A percentile compares a stretch with the other conserved stretches of the same genome.
Evolutionary conservation across 768 basidiomycete genomes (phyloP).

Genomic region (Cyclocybe cylindracea): DNA sequence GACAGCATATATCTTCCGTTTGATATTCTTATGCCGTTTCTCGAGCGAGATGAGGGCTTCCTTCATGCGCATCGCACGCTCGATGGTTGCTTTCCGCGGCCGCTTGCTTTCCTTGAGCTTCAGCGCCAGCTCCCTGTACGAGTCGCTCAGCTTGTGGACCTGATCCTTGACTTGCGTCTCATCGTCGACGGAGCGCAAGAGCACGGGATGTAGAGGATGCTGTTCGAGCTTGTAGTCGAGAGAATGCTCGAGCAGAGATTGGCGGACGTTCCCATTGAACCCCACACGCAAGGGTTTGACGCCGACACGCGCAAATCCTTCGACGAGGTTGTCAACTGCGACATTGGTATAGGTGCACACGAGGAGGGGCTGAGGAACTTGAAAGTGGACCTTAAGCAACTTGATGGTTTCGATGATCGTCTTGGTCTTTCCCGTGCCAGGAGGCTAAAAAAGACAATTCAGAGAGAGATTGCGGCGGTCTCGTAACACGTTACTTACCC

Average conservation of each 20-base stretch:
- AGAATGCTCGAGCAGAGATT: conserved; percentile 55
- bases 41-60: conserved; percentile 26
- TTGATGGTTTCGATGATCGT: conserved; percentile 87
- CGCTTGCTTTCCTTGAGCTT: conserved; percentile 13
- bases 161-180: conserved; percentile 24
- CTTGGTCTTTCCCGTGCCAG: conserved; percentile 91
- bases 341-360: conserved; percentile 96
- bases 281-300: conserved; percentile 81
- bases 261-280: conserved; percentile 56
- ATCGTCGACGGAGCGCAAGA: conserved; percentile 43
- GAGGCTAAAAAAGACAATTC: conserved; percentile 55
- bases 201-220: conserved; percentile 55
- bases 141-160: conserved; percentile 14
- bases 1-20: conserved; percentile 50
- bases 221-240: conserved; percentile 62
- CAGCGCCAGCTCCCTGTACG: conserved; percentile 15
- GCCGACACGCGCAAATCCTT: conserved; percentile 61
- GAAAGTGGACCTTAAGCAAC: conserved; percentile 80
- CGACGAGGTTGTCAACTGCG: conserved; percentile 89
- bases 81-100: conserved; percentile 11
- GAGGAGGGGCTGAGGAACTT: conserved; percentile 80
- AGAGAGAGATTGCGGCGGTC: conserved; percentile 1
- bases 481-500: conserved; percentile 48
- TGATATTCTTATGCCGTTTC: conserved; percentile 26
- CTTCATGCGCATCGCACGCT: conserved; percentile 33